Conservation (phyloP, 2,329 filamentous ascomycete genomes). For the Colletotrichum shisoi region DNA sequence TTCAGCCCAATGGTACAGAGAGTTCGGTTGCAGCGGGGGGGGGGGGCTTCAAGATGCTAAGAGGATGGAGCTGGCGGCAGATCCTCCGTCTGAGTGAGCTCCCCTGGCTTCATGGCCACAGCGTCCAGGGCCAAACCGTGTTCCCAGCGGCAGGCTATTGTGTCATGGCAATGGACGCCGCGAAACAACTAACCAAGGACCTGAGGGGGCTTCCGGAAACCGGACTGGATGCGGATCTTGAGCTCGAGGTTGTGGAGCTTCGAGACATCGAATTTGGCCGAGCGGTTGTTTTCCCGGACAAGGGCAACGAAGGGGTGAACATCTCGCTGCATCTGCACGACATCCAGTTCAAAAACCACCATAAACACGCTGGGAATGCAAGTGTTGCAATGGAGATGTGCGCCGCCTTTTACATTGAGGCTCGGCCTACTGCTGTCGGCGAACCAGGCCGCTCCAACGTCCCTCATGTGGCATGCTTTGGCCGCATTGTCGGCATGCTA, state of each 20-base stretch:
- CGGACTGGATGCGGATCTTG: background rate
- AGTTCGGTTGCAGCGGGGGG: background rate
- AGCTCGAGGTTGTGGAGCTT: constrained; percentile 8
- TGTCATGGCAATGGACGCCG: constrained; percentile 55
- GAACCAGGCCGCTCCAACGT: constrained; percentile 11
- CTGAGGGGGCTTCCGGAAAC: background rate
- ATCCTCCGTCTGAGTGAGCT: constrained; percentile 42
- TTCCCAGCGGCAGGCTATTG: constrained; percentile 57
- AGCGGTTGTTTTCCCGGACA: constrained; percentile 14
- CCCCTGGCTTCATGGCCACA: constrained; percentile 52
- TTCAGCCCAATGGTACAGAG: background rate
- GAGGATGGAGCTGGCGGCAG: constrained; percentile 39
- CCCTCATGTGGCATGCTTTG: constrained; percentile 1
- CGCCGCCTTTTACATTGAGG: constrained; percentile 8
- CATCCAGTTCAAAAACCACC: background rate
- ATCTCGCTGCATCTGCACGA: background rate
- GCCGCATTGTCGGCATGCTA: background rate
- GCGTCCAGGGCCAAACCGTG: constrained; percentile 49
- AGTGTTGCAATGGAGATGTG: background rate
- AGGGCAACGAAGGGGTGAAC: background rate
- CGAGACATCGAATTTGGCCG: constrained; percentile 15
- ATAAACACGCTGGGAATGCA: background rate
- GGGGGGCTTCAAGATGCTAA: background rate
- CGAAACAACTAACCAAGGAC: constrained; percentile 35
- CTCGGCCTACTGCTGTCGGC: background rate